Evolutionary conservation across 1,284 basidiomycete genomes (phyloP).

Genomic region (Irpex sp.): DNA sequence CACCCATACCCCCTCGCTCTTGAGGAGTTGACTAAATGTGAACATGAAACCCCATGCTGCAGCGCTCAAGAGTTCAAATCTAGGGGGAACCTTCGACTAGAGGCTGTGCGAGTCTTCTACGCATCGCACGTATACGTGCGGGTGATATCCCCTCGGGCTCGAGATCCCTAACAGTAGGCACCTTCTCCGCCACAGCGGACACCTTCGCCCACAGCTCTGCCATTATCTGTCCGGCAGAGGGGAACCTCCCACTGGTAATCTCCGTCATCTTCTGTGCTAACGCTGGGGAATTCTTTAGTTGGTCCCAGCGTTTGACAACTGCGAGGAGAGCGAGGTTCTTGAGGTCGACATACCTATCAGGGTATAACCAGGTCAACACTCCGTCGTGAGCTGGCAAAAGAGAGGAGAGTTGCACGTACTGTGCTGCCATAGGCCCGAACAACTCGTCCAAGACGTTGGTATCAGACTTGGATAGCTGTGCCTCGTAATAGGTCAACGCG

Average conservation of each 20-base stretch:
- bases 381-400: too few relatives aligned
- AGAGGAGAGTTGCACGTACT: too few relatives aligned
- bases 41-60: neutral
- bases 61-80: neutral
- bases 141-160: too few relatives aligned
- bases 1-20: too few relatives aligned
- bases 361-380: neutral
- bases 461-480: neutral
- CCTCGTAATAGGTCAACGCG: neutral
- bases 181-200: neutral
- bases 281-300: neutral
- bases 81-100: too few relatives aligned
- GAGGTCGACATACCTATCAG: neutral
- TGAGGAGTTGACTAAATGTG: too few relatives aligned
- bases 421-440: neutral
- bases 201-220: neutral
- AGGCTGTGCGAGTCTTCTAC: too few relatives aligned
- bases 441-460: neutral
- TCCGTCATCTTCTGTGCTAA: neutral
- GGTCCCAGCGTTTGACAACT: neutral
- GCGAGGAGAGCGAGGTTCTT: neutral
- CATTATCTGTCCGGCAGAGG: neutral
- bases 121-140: too few relatives aligned
- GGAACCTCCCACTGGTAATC: neutral
- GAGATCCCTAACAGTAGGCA: too few relatives aligned